Percentiles rank a stretch among this genome's conserved stretches.
Evolutionary conservation across 164 flowering plant species (phyloP).

Genomic region (grape (Vitis vinifera)): ASM3070453v1 NC_081820.1:16793001-16793500

Average conservation of each 20-base stretch:
- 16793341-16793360: slow-evolving; percentile 23
- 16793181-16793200: slow-evolving; percentile 4
- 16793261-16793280: slow-evolving; percentile 34
- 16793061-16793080: too few relatives aligned
- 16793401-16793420: too few relatives aligned
- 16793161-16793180: too few relatives aligned
- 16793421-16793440: background rate
- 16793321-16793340: slow-evolving; percentile 14
- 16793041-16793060: too few relatives aligned
- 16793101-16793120: too few relatives aligned
- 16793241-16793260: slow-evolving; percentile 20
- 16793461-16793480: slow-evolving; percentile 44
- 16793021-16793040: too few relatives aligned
- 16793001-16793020: too few relatives aligned
- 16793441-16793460: slow-evolving; percentile 56
- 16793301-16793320: slow-evolving; percentile 16
- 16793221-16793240: slow-evolving; percentile 14
- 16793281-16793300: slow-evolving; percentile 13
- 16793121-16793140: too few relatives aligned
- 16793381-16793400: too few relatives aligned
- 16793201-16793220: slow-evolving; percentile 14
- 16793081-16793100: too few relatives aligned
- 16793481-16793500: slow-evolving; percentile 32
- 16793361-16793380: background rate
- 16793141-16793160: too few relatives aligned